Conservation (phyloP, 1,284 basidiomycete genomes). For the Peniophora sp. region DNA sequence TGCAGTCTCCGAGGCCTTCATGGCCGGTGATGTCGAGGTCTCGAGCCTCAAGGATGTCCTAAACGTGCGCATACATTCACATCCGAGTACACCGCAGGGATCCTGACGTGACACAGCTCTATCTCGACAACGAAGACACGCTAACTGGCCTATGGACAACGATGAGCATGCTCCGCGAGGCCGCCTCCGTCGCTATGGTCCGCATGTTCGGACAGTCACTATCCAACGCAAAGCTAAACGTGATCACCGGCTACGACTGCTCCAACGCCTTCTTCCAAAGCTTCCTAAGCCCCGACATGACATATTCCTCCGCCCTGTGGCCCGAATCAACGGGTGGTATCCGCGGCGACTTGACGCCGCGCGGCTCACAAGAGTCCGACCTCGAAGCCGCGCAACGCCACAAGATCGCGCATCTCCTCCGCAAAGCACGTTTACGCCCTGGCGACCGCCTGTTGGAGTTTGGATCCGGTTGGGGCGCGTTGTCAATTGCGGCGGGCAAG, state of each 20-base stretch:
- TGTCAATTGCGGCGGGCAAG: constrained; percentile 37
- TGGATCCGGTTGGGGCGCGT: constrained; percentile 40
- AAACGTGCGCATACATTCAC: constrained; percentile 13
- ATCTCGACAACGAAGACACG: constrained; percentile 48
- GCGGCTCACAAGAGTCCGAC: constrained; percentile 3
- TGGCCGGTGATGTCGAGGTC: constrained; percentile 66
- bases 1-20: constrained; percentile 65
- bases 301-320: constrained; percentile 37
- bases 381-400: constrained; percentile 15
- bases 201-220: constrained; percentile 16
- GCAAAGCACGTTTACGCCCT: constrained; percentile 30
- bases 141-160: not conserved
- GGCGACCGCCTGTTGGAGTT: constrained; percentile 40
- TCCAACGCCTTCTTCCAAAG: constrained; percentile 20
- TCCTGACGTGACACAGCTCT: constrained; percentile 35
- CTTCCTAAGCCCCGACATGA: constrained; percentile 37
- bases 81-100: not conserved
- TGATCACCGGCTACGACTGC: constrained; percentile 29
- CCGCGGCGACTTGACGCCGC: constrained; percentile 11
- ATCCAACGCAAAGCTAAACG: constrained; percentile 11
- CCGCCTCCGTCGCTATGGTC: constrained; percentile 5
- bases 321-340: constrained; percentile 21
- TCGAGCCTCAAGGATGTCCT: constrained; percentile 52
- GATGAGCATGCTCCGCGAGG: not conserved
- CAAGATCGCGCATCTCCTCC: constrained; percentile 32